Evolutionary conservation across 768 basidiomycete genomes (phyloP).

Genomic region (Trametes maxima): DNA sequence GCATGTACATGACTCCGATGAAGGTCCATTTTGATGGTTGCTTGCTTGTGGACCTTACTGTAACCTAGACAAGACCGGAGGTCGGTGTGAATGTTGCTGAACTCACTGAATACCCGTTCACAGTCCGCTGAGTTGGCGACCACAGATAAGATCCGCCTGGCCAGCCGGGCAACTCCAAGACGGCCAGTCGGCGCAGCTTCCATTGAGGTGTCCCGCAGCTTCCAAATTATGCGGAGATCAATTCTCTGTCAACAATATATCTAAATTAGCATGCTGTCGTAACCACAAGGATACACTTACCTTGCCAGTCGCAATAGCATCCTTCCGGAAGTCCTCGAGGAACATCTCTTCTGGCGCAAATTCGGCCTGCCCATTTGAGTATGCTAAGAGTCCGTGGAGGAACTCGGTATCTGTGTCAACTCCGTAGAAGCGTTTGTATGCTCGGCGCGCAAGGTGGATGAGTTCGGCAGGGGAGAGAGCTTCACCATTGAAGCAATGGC

Average conservation of each 20-base stretch:
- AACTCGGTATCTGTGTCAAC: background rate
- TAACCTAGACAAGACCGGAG: too few species aligned
- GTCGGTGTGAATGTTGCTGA: background rate
- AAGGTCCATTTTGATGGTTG: too few species aligned
- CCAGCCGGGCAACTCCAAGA: background rate
- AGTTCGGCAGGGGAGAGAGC: background rate
- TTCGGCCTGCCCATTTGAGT: background rate
- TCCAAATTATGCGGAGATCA: background rate
- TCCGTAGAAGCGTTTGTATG: background rate
- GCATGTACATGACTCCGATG: too few species aligned
- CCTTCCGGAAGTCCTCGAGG: background rate
- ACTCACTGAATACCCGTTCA: conserved; percentile 1
- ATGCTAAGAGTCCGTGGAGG: background rate
- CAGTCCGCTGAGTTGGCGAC: background rate
- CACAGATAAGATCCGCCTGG: background rate
- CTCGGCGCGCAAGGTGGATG: background rate
- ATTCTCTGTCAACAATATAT: background rate
- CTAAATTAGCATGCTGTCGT: background rate
- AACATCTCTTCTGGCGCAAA: background rate
- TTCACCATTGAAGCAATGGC: conserved; percentile 1
- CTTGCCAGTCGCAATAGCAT: too few species aligned
- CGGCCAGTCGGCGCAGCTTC: background rate
- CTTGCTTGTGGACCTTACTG: too few species aligned
- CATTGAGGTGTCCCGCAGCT: background rate
- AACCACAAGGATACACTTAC: too few species aligned